Percentiles rank a stretch among this genome's conserved stretches.
Evolutionary conservation across 306 rosid species (phyloP).

Genomic region (Fagus crenata): DNA sequence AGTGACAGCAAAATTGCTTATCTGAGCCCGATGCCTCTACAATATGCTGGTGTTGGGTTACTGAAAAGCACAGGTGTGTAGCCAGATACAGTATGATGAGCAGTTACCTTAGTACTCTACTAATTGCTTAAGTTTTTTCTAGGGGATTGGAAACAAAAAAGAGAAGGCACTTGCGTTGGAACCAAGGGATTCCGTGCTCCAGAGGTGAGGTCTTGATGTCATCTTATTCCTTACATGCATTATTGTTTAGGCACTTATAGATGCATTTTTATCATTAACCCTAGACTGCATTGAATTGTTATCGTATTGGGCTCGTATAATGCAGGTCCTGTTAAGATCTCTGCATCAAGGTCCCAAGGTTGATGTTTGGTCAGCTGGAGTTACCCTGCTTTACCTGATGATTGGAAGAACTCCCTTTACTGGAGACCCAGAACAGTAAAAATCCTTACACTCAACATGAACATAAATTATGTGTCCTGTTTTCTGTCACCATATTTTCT

Average conservation of each 20-base stretch:
- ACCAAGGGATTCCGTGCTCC: slow-evolving; percentile 85
- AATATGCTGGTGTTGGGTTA: slow-evolving; percentile 38
- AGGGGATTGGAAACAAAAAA: slow-evolving; percentile 58
- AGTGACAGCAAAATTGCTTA: slow-evolving; percentile 38
- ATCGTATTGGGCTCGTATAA: not conserved
- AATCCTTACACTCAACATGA: not conserved
- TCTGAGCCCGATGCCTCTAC: slow-evolving; percentile 62
- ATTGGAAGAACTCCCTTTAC: slow-evolving; percentile 62
- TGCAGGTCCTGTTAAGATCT: slow-evolving; percentile 68
- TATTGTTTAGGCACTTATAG: too few relatives aligned
- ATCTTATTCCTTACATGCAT: not conserved
- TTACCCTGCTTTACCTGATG: slow-evolving; percentile 64
- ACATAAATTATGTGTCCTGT: not conserved
- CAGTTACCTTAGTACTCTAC: slow-evolving; percentile 7
- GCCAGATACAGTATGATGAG: too few relatives aligned
- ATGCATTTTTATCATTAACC: too few relatives aligned
- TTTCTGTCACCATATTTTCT: slow-evolving; percentile 2
- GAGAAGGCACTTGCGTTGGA: slow-evolving; percentile 74
- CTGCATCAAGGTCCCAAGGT: slow-evolving; percentile 63
- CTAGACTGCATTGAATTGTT: too few relatives aligned
- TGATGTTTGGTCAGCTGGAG: slow-evolving; percentile 83
- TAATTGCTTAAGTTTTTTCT: slow-evolving; percentile 16
- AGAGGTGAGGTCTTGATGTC: slow-evolving; percentile 45
- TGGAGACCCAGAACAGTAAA: slow-evolving; percentile 78
- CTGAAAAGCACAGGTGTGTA: slow-evolving; percentile 52